Evolutionary conservation across 2,329 filamentous ascomycete species (phyloP), one percentile per base, ranked within the genome.

Genomic region (Teratosphaeria epicoccoides): DNA sequence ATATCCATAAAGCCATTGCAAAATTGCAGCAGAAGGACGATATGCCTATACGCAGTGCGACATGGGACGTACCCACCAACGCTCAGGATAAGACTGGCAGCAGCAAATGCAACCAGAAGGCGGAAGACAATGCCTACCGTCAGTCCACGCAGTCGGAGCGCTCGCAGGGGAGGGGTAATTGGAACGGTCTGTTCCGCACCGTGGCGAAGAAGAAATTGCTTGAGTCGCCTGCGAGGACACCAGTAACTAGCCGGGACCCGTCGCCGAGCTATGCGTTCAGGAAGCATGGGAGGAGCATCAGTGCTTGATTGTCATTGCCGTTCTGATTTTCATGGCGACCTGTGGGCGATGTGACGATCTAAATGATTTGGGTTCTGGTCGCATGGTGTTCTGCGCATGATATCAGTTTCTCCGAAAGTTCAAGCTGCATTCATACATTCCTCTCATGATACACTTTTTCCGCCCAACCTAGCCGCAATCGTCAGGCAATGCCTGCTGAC

Each of bases 111-210:
- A 40, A 20, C n/a, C 33, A 40, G 37, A 23, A 11, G 37, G 28
- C 33, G 9, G 11, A 7, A 24, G 24, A 33, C 9, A 40, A 20
- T 14, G 49, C 26, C 2, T 26, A 50, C 26, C 43, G 51, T 6
- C 33, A 26, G 17, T 47, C 43, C 20, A 49, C 50, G 26, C 48
- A 53, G 17, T 51, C 52, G 11, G 52, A 49, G 22, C 23, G 22
- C 12, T 11, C 29, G 24, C 45, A 43, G 12, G 52, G 51, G 26
- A 54, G 51, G 37, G 52, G 52, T 12, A 37, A 54, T 24, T 54
- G 52, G 52, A 46, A 51, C 44, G 47, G 51, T 33, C 45, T 54
- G 44, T 54, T 54, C 24, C 44, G 43, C 24, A 45, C 50, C 20
- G 29, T 25, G 29, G 40, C 7, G 7, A 50, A 51, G 45, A 49